phyloP scores from a whole-genome alignment of 495 filamentous ascomycete species.

The Penicillium chermesinum region DNA sequence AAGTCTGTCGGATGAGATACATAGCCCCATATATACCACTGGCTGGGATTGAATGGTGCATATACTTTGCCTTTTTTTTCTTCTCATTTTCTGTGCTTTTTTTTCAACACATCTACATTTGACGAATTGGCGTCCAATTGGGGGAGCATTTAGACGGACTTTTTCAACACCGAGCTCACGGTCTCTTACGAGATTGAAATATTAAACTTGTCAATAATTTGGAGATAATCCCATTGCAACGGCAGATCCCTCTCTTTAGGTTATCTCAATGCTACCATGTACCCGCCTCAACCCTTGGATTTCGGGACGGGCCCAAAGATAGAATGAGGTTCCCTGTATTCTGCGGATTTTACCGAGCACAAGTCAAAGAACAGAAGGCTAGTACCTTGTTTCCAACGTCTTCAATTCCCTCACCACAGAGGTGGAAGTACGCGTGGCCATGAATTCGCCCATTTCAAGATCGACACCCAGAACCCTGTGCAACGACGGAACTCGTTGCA shows the following conservation, averaged over 20 bases:
- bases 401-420: too few species aligned
- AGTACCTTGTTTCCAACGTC: too few species aligned
- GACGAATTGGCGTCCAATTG: neutral
- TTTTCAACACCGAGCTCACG: neutral
- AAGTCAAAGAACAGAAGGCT: too few species aligned
- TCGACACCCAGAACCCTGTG: too few species aligned
- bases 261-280: neutral
- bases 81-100: neutral
- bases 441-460: too few species aligned
- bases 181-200: neutral
- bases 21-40: constrained; percentile 13
- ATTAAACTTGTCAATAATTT: neutral
- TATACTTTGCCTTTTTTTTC: neutral
- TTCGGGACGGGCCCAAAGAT: too few species aligned
- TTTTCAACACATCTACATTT: neutral
- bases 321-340: too few species aligned
- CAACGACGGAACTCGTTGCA: too few species aligned
- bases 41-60: neutral
- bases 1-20: neutral
- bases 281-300: too few species aligned
- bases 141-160: neutral
- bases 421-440: too few species aligned
- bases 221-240: neutral
- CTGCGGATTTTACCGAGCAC: too few species aligned
- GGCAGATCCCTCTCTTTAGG: neutral